Conservation (phyloP, 495 filamentous ascomycete genomes). For the Aspergillus indologenus region DNA sequence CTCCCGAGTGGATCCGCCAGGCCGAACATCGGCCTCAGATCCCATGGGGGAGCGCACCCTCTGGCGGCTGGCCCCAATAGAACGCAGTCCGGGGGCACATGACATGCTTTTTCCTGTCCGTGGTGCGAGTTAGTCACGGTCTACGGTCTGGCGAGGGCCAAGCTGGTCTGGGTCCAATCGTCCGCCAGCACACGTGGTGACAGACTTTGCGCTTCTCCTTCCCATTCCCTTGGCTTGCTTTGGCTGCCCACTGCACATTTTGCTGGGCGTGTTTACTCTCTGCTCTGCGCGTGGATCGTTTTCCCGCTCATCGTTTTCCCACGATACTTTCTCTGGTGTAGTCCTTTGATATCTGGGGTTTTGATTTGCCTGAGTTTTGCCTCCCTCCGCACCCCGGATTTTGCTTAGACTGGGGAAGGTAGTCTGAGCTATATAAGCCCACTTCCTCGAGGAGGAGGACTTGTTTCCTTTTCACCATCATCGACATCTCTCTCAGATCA, state of each 20-base stretch:
- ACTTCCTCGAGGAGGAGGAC: neutral
- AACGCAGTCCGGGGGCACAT: neutral
- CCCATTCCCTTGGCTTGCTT: neutral
- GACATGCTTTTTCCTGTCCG: neutral
- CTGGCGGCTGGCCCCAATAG: neutral
- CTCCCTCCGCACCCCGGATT: constrained; percentile 1
- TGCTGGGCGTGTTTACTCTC: neutral
- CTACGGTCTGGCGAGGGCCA: neutral
- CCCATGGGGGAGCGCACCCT: neutral
- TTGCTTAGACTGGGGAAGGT: neutral
- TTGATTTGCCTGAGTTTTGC: constrained; percentile 2
- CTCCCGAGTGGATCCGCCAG: neutral
- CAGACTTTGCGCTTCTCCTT: neutral
- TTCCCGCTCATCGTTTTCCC: constrained; percentile 5
- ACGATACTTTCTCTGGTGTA: neutral
- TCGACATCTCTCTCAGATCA: neutral
- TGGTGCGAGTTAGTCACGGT: neutral
- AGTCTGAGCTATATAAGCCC: constrained; percentile 3
- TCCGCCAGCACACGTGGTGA: neutral
- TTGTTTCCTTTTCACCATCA: neutral
- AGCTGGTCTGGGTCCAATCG: neutral
- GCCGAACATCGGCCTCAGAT: neutral
- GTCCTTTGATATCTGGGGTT: constrained; percentile 1
- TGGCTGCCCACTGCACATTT: neutral
- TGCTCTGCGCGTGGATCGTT: neutral